Evolutionary conservation across 495 filamentous ascomycete genomes (phyloP).

Genomic region (Friedmanniomyces endolithicus): DNA sequence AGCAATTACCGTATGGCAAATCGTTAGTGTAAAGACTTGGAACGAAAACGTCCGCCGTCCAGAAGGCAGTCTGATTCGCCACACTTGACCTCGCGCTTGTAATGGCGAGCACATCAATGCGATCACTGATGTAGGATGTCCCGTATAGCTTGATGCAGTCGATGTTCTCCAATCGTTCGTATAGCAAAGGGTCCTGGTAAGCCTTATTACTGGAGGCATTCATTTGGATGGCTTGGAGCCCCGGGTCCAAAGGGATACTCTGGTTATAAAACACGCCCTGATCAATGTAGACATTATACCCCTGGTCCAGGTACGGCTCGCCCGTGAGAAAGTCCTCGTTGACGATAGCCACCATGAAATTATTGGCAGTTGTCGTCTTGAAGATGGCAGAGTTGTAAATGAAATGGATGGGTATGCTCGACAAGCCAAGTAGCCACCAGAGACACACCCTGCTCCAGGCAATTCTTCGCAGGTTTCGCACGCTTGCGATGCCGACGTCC

Average conservation of each 20-base stretch:
- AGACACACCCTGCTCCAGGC: background rate
- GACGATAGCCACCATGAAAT: slow-evolving; percentile 30
- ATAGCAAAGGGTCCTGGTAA: background rate
- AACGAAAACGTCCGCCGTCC: slow-evolving; percentile 4
- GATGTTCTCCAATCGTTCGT: slow-evolving; percentile 21
- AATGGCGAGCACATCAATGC: slow-evolving; percentile 25
- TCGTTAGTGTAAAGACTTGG: slow-evolving; percentile 29
- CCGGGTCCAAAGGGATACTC: too few relatives aligned
- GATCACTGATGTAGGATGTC: slow-evolving; percentile 17
- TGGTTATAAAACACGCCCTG: too few relatives aligned
- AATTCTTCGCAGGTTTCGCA: slow-evolving; percentile 4
- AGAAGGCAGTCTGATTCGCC: slow-evolving; percentile 26
- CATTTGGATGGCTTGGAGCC: background rate
- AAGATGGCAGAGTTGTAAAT: slow-evolving; percentile 22
- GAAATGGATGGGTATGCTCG: background rate
- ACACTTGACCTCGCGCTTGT: slow-evolving; percentile 32
- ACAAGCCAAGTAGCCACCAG: background rate
- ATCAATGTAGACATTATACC: background rate
- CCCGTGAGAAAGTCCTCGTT: slow-evolving; percentile 27
- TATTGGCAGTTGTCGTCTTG: slow-evolving; percentile 25
- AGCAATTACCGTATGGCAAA: too few relatives aligned
- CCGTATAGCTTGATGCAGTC: slow-evolving; percentile 29
- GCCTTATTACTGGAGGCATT: background rate
- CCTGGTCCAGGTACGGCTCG: background rate
- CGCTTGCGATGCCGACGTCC: slow-evolving; percentile 6